Conservation (phyloP, 2,329 filamentous ascomycete species). For the Colletotrichum kahawae region DNA sequence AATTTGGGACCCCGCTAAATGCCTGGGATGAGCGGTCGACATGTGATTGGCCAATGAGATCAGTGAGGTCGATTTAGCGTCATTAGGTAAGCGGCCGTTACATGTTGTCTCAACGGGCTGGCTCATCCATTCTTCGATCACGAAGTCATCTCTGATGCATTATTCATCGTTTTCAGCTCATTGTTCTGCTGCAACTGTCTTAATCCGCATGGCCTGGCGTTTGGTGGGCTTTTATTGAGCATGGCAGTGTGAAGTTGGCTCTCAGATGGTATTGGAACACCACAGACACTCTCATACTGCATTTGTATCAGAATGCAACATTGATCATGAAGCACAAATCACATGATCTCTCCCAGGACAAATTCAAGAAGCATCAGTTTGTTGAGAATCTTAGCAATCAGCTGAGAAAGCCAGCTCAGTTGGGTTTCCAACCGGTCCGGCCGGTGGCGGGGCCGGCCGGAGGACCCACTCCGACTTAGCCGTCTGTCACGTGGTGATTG, state of each 20-base stretch:
- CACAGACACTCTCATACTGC: background rate
- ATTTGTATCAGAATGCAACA: background rate
- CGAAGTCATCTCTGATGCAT: background rate
- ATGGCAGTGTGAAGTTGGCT: background rate
- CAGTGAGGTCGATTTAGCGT: background rate
- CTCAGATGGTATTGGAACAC: background rate
- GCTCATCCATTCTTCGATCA: background rate
- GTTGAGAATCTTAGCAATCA: background rate
- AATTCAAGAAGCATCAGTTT: background rate
- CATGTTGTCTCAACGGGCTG: background rate
- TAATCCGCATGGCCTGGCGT: background rate
- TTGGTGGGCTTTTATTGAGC: background rate
- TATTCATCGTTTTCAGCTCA: background rate
- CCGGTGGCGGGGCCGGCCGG: background rate
- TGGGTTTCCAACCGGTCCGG: background rate
- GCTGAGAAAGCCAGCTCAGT: background rate
- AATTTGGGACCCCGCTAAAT: conserved; percentile 21
- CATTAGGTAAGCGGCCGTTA: background rate
- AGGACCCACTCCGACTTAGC: background rate
- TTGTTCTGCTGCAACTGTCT: background rate
- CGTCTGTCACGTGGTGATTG: background rate
- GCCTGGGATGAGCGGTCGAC: background rate
- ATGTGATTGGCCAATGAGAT: conserved; percentile 17
- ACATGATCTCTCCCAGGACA: background rate
- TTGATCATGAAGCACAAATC: background rate